Evolutionary conservation across 805 yeast species (phyloP), one percentile per base, ranked within the genome.

Genomic region (Osmozyma mogii): DNA sequence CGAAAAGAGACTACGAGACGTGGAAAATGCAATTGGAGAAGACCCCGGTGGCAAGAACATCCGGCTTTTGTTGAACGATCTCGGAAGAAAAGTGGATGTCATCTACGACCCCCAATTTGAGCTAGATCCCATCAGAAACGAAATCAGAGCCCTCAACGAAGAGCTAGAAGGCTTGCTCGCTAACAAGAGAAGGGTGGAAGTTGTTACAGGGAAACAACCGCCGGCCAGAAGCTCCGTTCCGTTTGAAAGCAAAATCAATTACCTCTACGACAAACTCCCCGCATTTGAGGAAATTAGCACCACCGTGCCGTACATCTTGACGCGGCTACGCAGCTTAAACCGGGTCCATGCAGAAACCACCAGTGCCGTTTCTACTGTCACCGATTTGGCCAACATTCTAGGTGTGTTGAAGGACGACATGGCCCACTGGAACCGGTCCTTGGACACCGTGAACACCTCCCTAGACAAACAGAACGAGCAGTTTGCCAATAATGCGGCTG

Each of bases 21-120:
- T 57, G 2, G 64, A 58, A 32, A 25, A 18, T 2, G 22, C 35
- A 9, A 15, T 55, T 4, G 64, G 62, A 1, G 15, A 24, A 7
- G 43, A 32, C 23, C 8, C 21, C 10, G 29, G 28, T 13, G 26
- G 22, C 14, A 32, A 34, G 8, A 47, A 54, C 11, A 31, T 60
- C 7, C 54, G 50, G 25, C 37, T 35, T 6, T 48, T 47, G 15
- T 21, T 62, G 22, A 52, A 49, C 23, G 64, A 59, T 22, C 35
- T 61, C 29, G 40, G 35, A 4, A 45, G 68, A 3, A 59, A 56
- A 34, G 42, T 58, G 10, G 49, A 51, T 19, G 49, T 61, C 11
- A 43, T 62, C 9, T 43, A 52, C 31, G 57, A 57, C 29, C 67
- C 67, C 1, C 59, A 56, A 17, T 51, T 44, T 34, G 48, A 49